Conservation (phyloP, 306 rosid genomes). For the Prunus mume region DNA sequence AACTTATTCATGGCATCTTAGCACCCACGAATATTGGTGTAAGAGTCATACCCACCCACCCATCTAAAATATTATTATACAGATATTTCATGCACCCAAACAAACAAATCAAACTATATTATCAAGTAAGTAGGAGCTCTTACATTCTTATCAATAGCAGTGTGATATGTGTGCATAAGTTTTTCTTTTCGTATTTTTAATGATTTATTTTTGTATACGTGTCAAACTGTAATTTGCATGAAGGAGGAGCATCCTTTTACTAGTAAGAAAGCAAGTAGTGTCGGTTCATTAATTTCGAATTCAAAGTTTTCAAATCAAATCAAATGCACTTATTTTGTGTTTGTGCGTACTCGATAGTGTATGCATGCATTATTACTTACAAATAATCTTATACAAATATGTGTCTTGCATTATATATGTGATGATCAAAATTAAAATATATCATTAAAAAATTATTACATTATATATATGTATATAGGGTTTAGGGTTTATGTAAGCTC, state of each 20-base stretch:
- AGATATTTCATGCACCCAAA: background rate
- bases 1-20: background rate
- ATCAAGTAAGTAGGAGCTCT: too few relatives aligned
- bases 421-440: background rate
- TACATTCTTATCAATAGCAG: too few relatives aligned
- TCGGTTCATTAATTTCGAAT: background rate
- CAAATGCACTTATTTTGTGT: background rate
- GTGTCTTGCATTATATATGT: background rate
- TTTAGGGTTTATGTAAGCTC: too few relatives aligned
- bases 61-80: background rate
- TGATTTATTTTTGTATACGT: too few relatives aligned
- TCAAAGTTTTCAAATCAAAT: background rate
- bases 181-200: too few relatives aligned
- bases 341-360: background rate
- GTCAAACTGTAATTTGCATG: too few relatives aligned
- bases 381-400: background rate
- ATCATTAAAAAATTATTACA: background rate
- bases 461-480: too few relatives aligned
- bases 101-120: background rate
- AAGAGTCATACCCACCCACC: background rate
- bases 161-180: too few relatives aligned
- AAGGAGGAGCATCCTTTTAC: rapidly evolving
- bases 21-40: background rate
- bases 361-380: background rate
- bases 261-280: too few relatives aligned